Conservation (phyloP, 163 green algal genomes). For the Dunaliella salina region DNA sequence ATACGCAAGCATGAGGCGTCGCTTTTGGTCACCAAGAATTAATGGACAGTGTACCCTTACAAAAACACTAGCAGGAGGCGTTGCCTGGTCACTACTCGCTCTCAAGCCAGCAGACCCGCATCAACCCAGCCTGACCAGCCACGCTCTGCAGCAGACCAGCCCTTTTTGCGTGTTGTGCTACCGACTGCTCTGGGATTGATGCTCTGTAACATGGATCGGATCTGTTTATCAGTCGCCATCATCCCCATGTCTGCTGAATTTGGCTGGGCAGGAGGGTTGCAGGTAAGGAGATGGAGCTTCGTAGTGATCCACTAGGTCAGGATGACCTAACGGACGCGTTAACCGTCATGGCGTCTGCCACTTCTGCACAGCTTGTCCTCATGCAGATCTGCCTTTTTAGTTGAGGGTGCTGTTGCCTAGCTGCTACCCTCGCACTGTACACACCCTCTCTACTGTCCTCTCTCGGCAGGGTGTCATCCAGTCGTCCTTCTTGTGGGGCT, state of each 20-base stretch:
- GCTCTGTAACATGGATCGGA: conserved; percentile 91
- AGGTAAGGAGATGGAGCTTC: conserved; percentile 37
- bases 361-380: too few relatives aligned
- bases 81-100: neutral
- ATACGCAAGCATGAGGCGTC: too few relatives aligned
- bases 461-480: conserved; percentile 67
- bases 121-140: neutral
- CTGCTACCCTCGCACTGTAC: too few relatives aligned
- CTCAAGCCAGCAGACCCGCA: neutral
- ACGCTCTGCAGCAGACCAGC: neutral
- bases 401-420: too few relatives aligned
- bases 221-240: conserved; percentile 82
- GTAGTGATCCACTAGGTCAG: too few relatives aligned
- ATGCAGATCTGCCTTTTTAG: too few relatives aligned
- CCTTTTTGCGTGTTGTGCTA: conserved; percentile 54
- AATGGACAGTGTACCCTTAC: too few relatives aligned
- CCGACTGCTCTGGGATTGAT: conserved; percentile 73
- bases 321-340: too few relatives aligned
- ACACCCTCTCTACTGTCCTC: neutral
- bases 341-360: too few relatives aligned
- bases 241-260: conserved; percentile 73
- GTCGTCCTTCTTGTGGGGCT: conserved; percentile 77
- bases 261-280: conserved; percentile 58
- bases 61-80: too few relatives aligned
- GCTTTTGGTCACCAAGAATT: too few relatives aligned